phyloP scores from a whole-genome alignment of 768 basidiomycete genomes.

The Tulasnella sp. region DNA sequence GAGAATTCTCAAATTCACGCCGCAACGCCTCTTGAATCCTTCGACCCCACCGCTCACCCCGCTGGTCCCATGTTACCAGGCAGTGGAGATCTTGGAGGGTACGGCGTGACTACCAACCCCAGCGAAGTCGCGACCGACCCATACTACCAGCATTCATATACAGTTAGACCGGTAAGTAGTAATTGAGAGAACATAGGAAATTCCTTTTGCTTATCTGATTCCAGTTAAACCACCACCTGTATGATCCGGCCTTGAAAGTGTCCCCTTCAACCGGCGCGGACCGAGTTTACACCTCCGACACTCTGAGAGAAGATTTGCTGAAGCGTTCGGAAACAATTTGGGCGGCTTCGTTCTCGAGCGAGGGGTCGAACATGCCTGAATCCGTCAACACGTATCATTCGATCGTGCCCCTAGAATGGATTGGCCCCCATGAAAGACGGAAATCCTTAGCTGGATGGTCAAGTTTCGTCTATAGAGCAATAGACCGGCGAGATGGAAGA shows the following conservation, averaged over 20 bases:
- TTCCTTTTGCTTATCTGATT: not conserved
- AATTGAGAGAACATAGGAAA: not conserved
- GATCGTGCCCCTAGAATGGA: constrained; percentile 70
- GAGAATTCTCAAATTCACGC: not conserved
- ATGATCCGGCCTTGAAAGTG: not conserved
- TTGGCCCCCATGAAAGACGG: constrained; percentile 52
- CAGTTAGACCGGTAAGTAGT: constrained; percentile 22
- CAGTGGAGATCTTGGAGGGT: not conserved
- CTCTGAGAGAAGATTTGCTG: constrained; percentile 58
- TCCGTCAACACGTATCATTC: constrained; percentile 90
- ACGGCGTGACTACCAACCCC: not conserved
- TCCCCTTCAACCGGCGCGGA: not conserved
- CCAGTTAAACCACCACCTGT: constrained; percentile 8
- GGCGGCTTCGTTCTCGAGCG: constrained; percentile 39
- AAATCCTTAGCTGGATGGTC: constrained; percentile 80
- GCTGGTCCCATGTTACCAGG: not conserved
- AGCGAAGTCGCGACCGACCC: constrained; percentile 18
- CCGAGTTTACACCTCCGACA: constrained; percentile 78
- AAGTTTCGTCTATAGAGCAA: constrained; percentile 80
- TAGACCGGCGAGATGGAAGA: constrained; percentile 68
- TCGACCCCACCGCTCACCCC: not conserved
- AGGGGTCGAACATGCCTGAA: constrained; percentile 57
- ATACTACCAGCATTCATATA: not conserved
- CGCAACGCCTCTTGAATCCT: not conserved
- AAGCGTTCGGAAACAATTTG: constrained; percentile 47